Evolutionary conservation across 176 grass and related monocot genomes (phyloP), one percentile per base, ranked within the genome.

Genomic region (Microstegium vimineum): DNA sequence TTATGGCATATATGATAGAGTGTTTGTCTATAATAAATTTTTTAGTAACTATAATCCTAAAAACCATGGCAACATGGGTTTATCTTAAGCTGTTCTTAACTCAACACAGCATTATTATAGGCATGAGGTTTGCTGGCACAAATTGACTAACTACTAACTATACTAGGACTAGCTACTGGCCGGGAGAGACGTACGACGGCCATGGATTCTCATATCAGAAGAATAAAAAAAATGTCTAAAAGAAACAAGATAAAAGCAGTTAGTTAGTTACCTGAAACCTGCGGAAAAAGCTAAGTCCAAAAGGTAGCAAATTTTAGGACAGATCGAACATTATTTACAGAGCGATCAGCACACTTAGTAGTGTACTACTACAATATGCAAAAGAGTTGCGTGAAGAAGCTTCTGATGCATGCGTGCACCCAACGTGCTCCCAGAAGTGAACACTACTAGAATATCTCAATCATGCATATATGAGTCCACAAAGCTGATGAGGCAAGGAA

Each of bases 401-500:
- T 80, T 75, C 56, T 56, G 63, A 70, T 51, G 74, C 66, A 3
- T 45, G 23, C 46, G 64, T 62, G 36, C 56, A 6, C 26, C 11
- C 8, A 54, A 69, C 32, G 66, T 63, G 52, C 62, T 70, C 72
- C 56, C 40, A 36, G 62, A 52, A 68, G 69, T 75, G 76, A 89
- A 70, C 41, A 63, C 42, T 62, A 63, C 42, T 62, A 51, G 40
- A 81, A 45, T 84, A 54, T 68, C 71, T 57, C 20, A 69, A 51
- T 16, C 18, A 41, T 45, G 45, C 35, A 80, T 26, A 51, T n/a
- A 57, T 57, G n/a, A 80, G 37, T 38, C 76, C 77, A 89, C 35
- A 54, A 45, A 89, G 30, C 62, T 71, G 82, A 76, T n/a, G 35
- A 70, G 30, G 82, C 32, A 87, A 81, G 83, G 68, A 84, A 89